Conservation (phyloP, 2,329 filamentous ascomycete genomes). For the Botrytis hyacinthi region DNA sequence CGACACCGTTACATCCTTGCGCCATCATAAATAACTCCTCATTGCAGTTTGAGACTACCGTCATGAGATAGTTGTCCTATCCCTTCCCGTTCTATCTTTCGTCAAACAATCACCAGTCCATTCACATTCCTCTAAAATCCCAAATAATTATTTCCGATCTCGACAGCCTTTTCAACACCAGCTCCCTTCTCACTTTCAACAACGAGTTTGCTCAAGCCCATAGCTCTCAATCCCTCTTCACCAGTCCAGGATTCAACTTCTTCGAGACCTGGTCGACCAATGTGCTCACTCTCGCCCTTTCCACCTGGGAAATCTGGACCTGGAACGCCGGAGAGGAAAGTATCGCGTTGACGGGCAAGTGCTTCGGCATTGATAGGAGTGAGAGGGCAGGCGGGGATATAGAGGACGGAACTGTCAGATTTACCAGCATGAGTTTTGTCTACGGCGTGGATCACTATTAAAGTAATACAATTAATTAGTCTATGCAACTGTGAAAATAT, state of each 20-base stretch:
- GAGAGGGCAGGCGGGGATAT: conserved; percentile 82
- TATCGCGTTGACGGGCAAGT: conserved; percentile 66
- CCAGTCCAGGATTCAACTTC: conserved; percentile 45
- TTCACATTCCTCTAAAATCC: background rate
- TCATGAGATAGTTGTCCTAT: background rate
- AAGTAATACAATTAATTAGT: background rate
- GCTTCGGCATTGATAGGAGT: conserved; percentile 73
- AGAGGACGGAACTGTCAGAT: conserved; percentile 77
- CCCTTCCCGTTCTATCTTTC: background rate
- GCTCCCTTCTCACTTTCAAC: background rate
- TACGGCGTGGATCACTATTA: conserved; percentile 61
- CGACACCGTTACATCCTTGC: background rate
- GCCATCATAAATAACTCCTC: background rate
- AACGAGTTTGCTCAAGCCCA: conserved; percentile 47
- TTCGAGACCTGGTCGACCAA: conserved; percentile 43
- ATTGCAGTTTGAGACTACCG: background rate
- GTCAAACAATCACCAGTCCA: background rate
- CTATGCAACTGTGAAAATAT: no score
- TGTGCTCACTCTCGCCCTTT: conserved; percentile 59
- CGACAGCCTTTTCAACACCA: background rate
- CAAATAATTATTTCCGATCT: background rate
- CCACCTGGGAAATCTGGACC: conserved; percentile 71
- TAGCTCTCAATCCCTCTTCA: conserved; percentile 52
- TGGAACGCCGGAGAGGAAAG: conserved; percentile 65
- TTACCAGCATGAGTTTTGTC: conserved; percentile 73